Conservation (phyloP, 768 basidiomycete genomes). For the Amanita phalloides region DNA sequence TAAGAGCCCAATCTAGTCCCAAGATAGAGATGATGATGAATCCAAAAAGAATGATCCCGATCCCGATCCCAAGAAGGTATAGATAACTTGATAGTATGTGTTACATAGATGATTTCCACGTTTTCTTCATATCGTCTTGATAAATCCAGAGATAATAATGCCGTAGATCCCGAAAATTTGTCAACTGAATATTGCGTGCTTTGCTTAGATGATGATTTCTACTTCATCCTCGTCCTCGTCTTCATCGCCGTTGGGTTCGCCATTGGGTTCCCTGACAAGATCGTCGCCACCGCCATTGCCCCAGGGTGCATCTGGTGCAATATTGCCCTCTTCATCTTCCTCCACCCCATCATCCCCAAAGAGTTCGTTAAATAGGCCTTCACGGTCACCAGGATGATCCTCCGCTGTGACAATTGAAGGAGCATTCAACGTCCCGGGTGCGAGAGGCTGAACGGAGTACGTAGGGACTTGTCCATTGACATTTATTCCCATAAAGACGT, state of each 20-base stretch:
- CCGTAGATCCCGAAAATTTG: too few relatives aligned
- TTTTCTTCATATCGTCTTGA: too few relatives aligned
- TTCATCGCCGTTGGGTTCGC: too few relatives aligned
- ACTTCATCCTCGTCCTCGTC: neutral
- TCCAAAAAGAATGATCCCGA: too few relatives aligned
- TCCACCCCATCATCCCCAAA: neutral
- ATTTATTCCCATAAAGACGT: neutral
- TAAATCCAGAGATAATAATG: too few relatives aligned
- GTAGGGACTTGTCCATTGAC: neutral
- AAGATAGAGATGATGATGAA: too few relatives aligned
- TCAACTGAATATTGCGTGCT: neutral
- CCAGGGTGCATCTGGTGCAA: neutral
- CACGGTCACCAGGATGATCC: neutral
- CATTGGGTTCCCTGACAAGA: neutral
- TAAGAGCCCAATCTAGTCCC: too few relatives aligned
- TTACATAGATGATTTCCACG: too few relatives aligned
- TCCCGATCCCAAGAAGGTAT: too few relatives aligned
- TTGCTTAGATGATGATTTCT: neutral
- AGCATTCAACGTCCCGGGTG: neutral
- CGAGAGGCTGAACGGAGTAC: neutral
- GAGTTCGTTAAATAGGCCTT: neutral
- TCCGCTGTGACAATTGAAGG: neutral
- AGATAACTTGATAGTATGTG: too few relatives aligned
- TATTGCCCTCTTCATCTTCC: neutral
- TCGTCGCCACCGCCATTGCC: neutral